These are phyloP conservation scores for Neurospora intermedia DNA, from an alignment of 495 filamentous ascomycete genomes.

Conservation along the genomic window DNA sequence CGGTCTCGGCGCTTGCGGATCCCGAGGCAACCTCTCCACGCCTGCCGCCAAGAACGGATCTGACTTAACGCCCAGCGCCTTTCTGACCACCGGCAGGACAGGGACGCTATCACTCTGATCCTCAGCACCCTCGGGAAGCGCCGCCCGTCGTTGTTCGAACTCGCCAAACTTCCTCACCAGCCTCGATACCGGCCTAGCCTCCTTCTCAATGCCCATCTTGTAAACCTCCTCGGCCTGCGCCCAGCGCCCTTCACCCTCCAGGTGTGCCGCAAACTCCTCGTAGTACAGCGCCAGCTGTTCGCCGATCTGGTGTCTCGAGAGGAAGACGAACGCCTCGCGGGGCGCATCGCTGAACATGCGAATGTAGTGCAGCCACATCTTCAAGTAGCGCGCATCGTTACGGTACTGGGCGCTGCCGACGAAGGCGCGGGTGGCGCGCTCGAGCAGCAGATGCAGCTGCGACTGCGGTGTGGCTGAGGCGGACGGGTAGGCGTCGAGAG, in stretches of 20 bases:
- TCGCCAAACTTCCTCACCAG: conserved; percentile 81
- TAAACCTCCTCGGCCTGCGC: conserved; percentile 91
- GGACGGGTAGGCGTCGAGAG: conserved; percentile 85
- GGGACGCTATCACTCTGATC: conserved; percentile 65
- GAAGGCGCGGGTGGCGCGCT: conserved; percentile 85
- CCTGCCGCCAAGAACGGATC: conserved; percentile 55
- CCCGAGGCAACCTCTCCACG: conserved; percentile 16
- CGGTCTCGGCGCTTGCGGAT: conserved; percentile 57
- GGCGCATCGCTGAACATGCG: conserved; percentile 84
- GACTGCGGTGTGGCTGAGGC: conserved; percentile 86
- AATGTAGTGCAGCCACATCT: conserved; percentile 90
- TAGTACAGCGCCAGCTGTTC: conserved; percentile 89
- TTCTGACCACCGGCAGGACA: conserved; percentile 69
- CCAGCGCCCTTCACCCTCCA: conserved; percentile 80
- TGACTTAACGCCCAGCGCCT: conserved; percentile 76
- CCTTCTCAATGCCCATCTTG: conserved; percentile 71
- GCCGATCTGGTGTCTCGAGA: conserved; percentile 79
- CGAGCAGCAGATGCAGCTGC: conserved; percentile 76
- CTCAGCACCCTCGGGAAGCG: conserved; percentile 38
- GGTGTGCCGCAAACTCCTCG: conserved; percentile 89
- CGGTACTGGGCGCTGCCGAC: conserved; percentile 76
- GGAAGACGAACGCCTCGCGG: conserved; percentile 82
- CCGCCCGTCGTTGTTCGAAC: conserved; percentile 68
- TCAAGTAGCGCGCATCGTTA: conserved; percentile 88
- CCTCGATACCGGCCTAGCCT: conserved; percentile 73